These are phyloP conservation scores for Exutisphaerella laricina DNA, from an alignment of 2,329 filamentous ascomycete species.

Conservation along the genomic window DNA sequence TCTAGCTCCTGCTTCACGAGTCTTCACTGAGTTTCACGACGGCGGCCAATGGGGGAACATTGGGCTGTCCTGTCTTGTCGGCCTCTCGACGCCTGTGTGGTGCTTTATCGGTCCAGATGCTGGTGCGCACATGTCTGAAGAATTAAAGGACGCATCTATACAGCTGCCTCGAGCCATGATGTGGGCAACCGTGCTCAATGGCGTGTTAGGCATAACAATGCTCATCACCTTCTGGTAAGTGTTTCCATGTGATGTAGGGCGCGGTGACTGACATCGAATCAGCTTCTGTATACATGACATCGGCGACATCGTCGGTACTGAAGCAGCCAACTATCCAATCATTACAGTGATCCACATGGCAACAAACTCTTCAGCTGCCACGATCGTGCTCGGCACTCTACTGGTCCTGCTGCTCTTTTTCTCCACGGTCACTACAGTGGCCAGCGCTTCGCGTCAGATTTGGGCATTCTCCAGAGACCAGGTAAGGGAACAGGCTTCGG, in stretches of 20 bases:
- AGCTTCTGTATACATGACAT: constrained; percentile 31
- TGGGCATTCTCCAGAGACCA: constrained; percentile 33
- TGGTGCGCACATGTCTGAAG: constrained; percentile 35
- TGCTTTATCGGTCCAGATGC: constrained; percentile 35
- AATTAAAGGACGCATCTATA: constrained; percentile 37
- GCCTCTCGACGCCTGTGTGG: constrained; percentile 37
- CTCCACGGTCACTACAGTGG: constrained; percentile 33
- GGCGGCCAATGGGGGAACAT: constrained; percentile 39
- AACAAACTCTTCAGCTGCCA: constrained; percentile 29
- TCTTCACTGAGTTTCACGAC: constrained; percentile 37
- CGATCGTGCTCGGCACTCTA: constrained; percentile 28
- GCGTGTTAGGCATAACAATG: constrained; percentile 32
- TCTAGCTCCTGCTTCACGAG: constrained; percentile 23
- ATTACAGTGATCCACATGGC: constrained; percentile 29
- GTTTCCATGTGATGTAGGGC: too few species aligned
- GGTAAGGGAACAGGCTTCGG: constrained; percentile 8
- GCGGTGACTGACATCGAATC: too few species aligned
- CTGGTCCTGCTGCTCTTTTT: constrained; percentile 33
- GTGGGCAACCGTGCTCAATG: constrained; percentile 37
- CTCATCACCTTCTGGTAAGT: constrained; percentile 37
- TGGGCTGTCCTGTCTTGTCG: constrained; percentile 40
- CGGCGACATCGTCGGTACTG: constrained; percentile 20
- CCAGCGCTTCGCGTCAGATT: constrained; percentile 31
- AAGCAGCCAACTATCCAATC: constrained; percentile 27
- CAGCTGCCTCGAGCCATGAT: constrained; percentile 42